These are phyloP conservation scores for Rosellinia necatrix DNA, from an alignment of 2,329 filamentous ascomycete genomes.

Conservation along the genomic window DNA sequence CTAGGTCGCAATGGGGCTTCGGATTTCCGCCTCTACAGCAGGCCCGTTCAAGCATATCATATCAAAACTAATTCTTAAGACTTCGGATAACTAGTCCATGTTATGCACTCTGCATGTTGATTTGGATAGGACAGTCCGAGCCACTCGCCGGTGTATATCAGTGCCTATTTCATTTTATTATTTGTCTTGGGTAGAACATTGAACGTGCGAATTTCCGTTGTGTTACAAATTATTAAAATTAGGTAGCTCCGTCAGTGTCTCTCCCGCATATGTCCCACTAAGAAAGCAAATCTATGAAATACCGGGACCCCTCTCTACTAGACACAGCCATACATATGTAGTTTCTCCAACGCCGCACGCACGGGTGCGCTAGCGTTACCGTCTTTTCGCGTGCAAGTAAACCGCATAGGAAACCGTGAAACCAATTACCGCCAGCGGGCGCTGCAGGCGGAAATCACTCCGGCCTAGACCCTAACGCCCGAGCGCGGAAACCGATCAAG, in stretches of 20 bases:
- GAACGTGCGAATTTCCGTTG: not conserved
- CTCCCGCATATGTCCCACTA: conserved; percentile 10
- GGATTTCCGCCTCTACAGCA: conserved; percentile 11
- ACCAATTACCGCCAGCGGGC: not conserved
- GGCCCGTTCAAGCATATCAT: too few relatives aligned
- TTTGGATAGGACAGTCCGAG: too few relatives aligned
- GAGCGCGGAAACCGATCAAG: not conserved
- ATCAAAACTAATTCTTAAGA: too few relatives aligned
- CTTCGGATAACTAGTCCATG: too few relatives aligned
- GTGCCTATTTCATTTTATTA: conserved; percentile 3
- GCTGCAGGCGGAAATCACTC: conserved; percentile 1
- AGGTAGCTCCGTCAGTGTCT: conserved; percentile 9
- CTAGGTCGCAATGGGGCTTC: not conserved
- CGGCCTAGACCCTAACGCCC: not conserved
- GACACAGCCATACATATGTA: not conserved
- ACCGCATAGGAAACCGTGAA: conserved; percentile 2
- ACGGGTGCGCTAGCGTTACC: conserved; percentile 5
- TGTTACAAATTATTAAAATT: too few relatives aligned
- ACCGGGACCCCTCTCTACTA: conserved; percentile 12
- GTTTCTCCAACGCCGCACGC: not conserved
- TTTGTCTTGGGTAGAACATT: conserved; percentile 6
- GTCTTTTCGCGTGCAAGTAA: conserved; percentile 16
- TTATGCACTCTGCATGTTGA: too few relatives aligned
- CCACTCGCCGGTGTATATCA: not conserved
- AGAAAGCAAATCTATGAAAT: conserved; percentile 4